These are phyloP conservation scores for Aphanomyces stellatus DNA, from an alignment of 352 stramenopile species.

Conservation along the genomic window DNA sequence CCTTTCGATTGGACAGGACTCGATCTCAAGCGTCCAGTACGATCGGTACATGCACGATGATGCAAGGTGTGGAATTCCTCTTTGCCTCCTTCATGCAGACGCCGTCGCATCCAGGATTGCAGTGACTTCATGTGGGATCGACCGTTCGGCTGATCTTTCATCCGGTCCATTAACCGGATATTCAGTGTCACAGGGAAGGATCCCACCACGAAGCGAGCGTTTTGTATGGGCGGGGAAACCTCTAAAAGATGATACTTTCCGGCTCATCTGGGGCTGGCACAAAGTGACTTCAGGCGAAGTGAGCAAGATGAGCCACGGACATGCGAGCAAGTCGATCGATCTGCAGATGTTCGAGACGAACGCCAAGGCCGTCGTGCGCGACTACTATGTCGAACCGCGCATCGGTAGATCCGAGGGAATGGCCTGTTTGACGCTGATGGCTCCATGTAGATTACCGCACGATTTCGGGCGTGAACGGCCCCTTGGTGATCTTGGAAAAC, in stretches of 20 bases:
- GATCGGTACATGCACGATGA: no score
- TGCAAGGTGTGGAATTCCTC: no score
- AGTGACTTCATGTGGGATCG: no score
- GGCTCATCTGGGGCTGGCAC: constrained; percentile 1
- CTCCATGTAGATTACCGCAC: constrained; percentile 87
- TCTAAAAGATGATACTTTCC: constrained; percentile 10
- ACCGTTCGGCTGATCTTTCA: no score
- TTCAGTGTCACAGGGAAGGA: no score
- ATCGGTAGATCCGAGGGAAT: constrained; percentile 39
- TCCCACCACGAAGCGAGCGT: no score
- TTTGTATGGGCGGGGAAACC: constrained; percentile 2
- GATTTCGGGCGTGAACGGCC: constrained; percentile 98
- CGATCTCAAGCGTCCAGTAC: no score
- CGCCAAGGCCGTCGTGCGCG: constrained; percentile 67
- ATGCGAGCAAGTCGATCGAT: constrained; percentile 17
- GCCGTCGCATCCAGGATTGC: no score
- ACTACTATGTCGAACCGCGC: constrained; percentile 81
- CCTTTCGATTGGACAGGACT: no score
- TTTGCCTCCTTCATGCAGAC: no score
- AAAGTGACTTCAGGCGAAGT: constrained; percentile 6
- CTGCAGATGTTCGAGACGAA: constrained; percentile 60
- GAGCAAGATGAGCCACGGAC: constrained; percentile 6
- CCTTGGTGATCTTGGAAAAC: constrained; percentile 98
- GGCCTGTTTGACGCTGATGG: neutral
- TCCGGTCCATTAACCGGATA: no score